Evolutionary conservation across 2,329 filamentous ascomycete species (phyloP).

Genomic region (Hortaea werneckii): DNA sequence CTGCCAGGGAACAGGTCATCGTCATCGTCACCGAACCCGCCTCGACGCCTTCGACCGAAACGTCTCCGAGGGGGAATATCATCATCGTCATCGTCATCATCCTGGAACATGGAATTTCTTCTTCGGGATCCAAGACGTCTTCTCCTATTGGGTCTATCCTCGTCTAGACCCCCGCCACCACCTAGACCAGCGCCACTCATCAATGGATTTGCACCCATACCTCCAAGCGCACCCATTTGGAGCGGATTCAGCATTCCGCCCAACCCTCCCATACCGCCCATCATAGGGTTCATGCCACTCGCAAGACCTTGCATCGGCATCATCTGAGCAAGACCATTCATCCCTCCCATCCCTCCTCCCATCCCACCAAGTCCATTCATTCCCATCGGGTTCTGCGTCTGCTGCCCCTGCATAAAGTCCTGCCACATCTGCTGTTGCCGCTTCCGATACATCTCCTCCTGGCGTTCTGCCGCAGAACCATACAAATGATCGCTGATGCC

Average conservation of each 20-base stretch:
- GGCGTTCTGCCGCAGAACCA: not conserved
- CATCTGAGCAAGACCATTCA: not conserved
- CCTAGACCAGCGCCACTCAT: not conserved
- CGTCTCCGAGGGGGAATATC: not conserved
- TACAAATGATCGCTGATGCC: not conserved
- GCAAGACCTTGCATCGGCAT: not conserved
- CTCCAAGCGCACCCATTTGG: not conserved
- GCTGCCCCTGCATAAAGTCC: not conserved
- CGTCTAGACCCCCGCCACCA: conserved; percentile 8
- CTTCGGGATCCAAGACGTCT: not conserved
- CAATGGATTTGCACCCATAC: not conserved
- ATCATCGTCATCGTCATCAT: conserved; percentile 1
- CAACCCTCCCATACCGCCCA: not conserved
- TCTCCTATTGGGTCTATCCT: not conserved
- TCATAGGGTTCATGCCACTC: not conserved
- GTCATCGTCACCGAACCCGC: conserved; percentile 1
- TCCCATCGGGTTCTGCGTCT: not conserved
- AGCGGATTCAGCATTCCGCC: not conserved
- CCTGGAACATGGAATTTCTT: not conserved
- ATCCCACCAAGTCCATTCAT: not conserved
- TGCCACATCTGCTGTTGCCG: not conserved
- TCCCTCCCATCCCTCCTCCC: not conserved
- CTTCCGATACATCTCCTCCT: conserved; percentile 1
- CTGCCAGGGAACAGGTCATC: conserved; percentile 2
- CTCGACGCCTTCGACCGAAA: not conserved